Base-by-base conservation (phyloP, 129 eudicot species). In the Flaveria ramosissima region DNA sequence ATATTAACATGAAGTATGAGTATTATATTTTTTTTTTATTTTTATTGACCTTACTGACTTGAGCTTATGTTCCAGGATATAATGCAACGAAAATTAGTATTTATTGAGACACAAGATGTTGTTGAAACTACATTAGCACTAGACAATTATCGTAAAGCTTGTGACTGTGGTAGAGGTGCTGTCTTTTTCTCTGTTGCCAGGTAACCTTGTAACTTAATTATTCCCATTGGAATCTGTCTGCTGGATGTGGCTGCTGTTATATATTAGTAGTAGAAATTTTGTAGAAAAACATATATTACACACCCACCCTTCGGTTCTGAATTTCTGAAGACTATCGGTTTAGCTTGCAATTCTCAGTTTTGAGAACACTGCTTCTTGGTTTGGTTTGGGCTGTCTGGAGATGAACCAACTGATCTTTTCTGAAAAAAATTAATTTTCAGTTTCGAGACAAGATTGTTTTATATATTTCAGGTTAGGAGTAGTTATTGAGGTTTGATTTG, bases 151-250 rank as follows among this genome's bases (percentile, higher is more conserved):
- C 94, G 99, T 50, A 91, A 82, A 83, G 99, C 99, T 76, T 95
- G 99, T 80, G 99, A 95, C 86, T 91, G 97, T 83, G 99, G 99
- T 80, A 89, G 99, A 88, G 99, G 99, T 77, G 99, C 99, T 57
- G 97, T 95, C 21, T 91, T 95, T 75, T 91, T 95, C 87, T 95
- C 99, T 36, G 99, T 95, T 47, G 99, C 99, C 75, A 89, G 99
- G 99, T 95, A 86, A 27, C 46, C 9, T 53, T 65, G n/a, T 36
- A 13, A 56, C 27, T 24, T 23, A 24, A 16, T 61, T 61, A 36
- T 64, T 32, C 46, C 39, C 8, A 26, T 60, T 11, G 66, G 36
- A 60, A 63, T 63, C 32, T 15, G 19, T 15, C 69, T 30, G 68
- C 20, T 63, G 20, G 68, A 14, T 63, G 68, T 63, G 45, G 20